Base-by-base conservation (phyloP, 2,329 filamentous ascomycete species). In the Aspergillus quadricinctus region DNA sequence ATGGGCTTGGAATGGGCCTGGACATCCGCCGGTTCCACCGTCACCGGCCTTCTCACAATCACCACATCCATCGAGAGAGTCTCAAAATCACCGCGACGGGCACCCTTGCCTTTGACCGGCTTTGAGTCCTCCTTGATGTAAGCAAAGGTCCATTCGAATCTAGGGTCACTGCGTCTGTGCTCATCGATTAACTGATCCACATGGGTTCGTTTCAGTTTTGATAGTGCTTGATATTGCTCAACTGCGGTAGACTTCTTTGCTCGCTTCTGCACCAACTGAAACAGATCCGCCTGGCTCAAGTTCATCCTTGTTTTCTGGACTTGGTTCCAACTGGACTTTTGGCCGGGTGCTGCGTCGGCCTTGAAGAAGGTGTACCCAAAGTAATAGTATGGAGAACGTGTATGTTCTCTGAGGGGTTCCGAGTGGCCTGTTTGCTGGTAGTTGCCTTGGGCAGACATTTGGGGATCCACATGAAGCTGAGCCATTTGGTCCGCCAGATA, bases 111-210 rank as follows among this genome's bases (percentile, higher is more conserved):
- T 54, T 67, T 68, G 46, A 64, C 61, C 0, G 63, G 53, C 48
- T 66, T 63, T 27, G 67, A 60, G 6, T 68, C 64, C 51, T 68
- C 68, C 49, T 72, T 69, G 25, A 71, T 65, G 58, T 74, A 75
- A n/a, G 68, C 71, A 49, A 66, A 73, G n/a, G 60, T 69, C 71
- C 73, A 76, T 57, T 72, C 66, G 17, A 70, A 72, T 4, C 63
- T 61, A 17, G 63, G 61, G 31, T 75, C 67, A 17, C 55, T 58
- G 4, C 58, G 57, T 45, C 65, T 68, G 43, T 68, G 67, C 48
- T 72, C 69, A 17, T 68, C 61, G 17, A 77, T 68, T 25, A 77
- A 55, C 19, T 64, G 60, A 23, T 72, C 69, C 43, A 77, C 68
- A 57, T 73, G 72, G 6, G 61, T 57, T 3, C 69, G 68, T 37